Base-by-base conservation (phyloP, 768 basidiomycete genomes). In the Serpula lacrymans region DNA sequence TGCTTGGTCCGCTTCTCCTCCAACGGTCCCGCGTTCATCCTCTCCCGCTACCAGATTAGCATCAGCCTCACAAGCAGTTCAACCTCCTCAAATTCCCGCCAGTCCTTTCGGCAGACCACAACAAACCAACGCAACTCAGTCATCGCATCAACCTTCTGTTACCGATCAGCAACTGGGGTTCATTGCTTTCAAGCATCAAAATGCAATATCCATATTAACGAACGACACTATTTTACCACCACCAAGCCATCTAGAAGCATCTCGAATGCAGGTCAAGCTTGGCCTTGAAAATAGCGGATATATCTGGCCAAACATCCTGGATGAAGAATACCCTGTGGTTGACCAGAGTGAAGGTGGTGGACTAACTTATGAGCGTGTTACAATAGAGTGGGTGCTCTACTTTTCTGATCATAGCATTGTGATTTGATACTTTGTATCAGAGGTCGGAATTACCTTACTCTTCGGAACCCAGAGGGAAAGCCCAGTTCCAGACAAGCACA, bases 1-100 rank as follows among this genome's bases (percentile, higher is more conserved):
- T 20, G 82, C 82, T 39, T 90, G 88, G 88, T 69, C 71, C 28
- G 62, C 70, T 17, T 46, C 61, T 10, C 82, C 83, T 20, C 82
- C 77, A 10, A 61, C 58, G 27, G 46, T 55, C 22, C 48, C 59
- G 1, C 40, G 57, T 37, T 23, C 52, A 12, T 30, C 54, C 28
- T 35, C 50, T 12, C 23, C 46, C 13, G 25, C 45, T n/a, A n/a
- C n/a, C n/a, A n/a, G 20, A 40, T 33, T 32, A n/a, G n/a, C n/a
- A n/a, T 26, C 38, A 37, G 25, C 42, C 23, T 26, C 43, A 5
- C 24, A 17, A 29, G 27, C 23, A 34, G 43, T 27, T 3, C 37
- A 41, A 37, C 30, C 34, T 2, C 38, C 48, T 5, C 31, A n/a
- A 21, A 27, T 46, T 34, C 34, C 37, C 4, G 45, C 27, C 1